Base-by-base conservation (phyloP, 2,329 filamentous ascomycete species). In the Colletotrichum sp. region DNA sequence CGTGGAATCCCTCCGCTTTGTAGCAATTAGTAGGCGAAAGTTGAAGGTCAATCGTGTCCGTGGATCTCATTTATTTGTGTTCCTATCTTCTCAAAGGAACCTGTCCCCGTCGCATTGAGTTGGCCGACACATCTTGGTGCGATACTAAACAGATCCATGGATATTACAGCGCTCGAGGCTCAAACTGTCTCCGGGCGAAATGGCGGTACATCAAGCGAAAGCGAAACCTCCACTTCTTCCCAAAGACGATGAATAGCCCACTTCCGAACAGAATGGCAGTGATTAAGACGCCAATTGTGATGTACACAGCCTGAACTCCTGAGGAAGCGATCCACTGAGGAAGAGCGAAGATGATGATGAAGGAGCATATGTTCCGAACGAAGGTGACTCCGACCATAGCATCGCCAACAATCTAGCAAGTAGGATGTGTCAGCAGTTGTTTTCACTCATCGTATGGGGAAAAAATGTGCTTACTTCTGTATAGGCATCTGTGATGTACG, bases 331-430 rank as follows among this genome's bases (percentile, higher is more conserved):
- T 65, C 34, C 87, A 89, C 1, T 85, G 84, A 1, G 83, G 81
- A 28, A 88, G 80, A 1, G 84, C 85, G 76, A 89, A 89, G n/a
- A 89, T 83, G 59, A 89, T 84, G 19, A 84, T 81, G 3, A 85
- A 87, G 22, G 82, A 82, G 59, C 89, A 82, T 3, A 82, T 71
- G 67, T 89, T 89, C 0, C 88, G 84, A 13, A 86, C 79, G 71
- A 89, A 85, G 0, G 86, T 86, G 2, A 90, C 81, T 0, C 81
- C 85, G 5, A 88, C 86, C 8, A 90, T 79, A 0, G 87, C 84
- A 72, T 89, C 87, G 7, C 84, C 87, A 55, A 89, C 82, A 48
- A 90, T 87, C 82, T 89, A 55, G 72, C 64, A 22, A 78, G 19
- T 6, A 22, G 34, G n/a, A 8, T 44, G n/a, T 22, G 36, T 27